These are phyloP conservation scores for Cordyceps javanica DNA, from an alignment of 2,329 filamentous ascomycete genomes.

Conservation along the genomic window DNA sequence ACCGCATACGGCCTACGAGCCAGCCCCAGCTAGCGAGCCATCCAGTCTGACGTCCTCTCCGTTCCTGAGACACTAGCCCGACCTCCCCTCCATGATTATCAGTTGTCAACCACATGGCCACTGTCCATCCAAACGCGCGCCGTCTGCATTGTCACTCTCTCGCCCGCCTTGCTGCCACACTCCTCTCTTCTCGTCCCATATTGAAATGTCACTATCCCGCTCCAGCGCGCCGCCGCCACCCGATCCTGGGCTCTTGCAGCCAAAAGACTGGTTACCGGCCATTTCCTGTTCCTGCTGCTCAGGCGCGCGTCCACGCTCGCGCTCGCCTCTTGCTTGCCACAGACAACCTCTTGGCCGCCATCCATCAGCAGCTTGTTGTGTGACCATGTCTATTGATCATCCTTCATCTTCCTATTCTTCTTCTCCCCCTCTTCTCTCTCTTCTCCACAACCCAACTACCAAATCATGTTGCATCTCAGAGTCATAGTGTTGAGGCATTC, in stretches of 20 bases:
- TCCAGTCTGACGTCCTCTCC: background rate
- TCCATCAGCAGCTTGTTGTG: too few species aligned
- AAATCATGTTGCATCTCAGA: too few species aligned
- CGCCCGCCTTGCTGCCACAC: background rate
- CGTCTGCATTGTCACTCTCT: background rate
- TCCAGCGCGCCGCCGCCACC: background rate
- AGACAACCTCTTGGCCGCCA: background rate
- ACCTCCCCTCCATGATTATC: background rate
- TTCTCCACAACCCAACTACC: too few species aligned
- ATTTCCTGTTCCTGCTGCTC: background rate
- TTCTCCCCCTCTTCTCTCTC: too few species aligned
- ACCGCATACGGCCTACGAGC: background rate
- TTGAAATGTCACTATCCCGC: background rate
- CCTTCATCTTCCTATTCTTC: background rate
- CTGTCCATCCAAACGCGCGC: background rate
- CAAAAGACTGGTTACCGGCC: background rate
- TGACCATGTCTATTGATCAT: too few species aligned
- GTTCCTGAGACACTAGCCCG: background rate
- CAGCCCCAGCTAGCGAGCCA: background rate
- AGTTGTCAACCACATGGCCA: background rate
- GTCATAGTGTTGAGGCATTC: too few species aligned
- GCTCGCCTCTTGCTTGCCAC: too few species aligned
- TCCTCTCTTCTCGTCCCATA: background rate
- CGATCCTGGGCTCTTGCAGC: background rate
- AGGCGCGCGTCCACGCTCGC: background rate